Evolutionary conservation across 805 yeast species (phyloP).

Genomic region (Yarrowia phangngaensis): DNA sequence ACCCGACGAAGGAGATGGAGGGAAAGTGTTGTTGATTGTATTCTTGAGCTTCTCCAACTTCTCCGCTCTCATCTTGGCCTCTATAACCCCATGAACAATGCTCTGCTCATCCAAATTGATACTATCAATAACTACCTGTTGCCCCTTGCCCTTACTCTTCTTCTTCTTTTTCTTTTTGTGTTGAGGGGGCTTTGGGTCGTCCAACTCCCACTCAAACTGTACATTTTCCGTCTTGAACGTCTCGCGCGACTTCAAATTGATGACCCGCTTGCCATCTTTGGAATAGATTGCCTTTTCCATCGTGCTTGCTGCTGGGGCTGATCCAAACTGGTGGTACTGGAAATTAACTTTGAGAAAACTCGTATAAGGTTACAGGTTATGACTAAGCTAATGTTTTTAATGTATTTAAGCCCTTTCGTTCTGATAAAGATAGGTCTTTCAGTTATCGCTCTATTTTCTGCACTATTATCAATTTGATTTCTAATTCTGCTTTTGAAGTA

Average conservation of each 20-base stretch:
- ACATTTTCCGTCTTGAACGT: constrained; percentile 25
- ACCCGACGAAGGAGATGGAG: constrained; percentile 37
- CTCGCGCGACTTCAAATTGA: constrained; percentile 24
- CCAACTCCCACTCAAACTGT: constrained; percentile 14
- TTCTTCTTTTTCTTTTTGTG: constrained; percentile 40
- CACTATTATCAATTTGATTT: no score
- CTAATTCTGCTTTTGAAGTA: no score
- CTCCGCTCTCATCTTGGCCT: constrained; percentile 17
- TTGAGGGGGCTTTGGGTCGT: constrained; percentile 15
- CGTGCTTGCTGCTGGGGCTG: constrained; percentile 9
- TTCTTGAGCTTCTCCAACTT: constrained; percentile 3
- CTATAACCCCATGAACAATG: constrained; percentile 18
- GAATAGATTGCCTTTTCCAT: constrained; percentile 25
- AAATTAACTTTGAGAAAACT: constrained; percentile 20
- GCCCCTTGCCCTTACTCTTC: constrained; percentile 32
- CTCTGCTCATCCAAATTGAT: constrained; percentile 16
- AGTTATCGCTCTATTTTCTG: no score
- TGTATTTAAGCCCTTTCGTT: no score
- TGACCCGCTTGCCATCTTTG: constrained; percentile 25
- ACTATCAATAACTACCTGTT: constrained; percentile 14
- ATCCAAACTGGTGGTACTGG: neutral
- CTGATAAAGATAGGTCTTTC: no score
- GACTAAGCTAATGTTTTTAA: no score
- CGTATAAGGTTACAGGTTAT: no score
- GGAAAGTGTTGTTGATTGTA: constrained; percentile 3